Conservation (phyloP, 75 land plant species). For the Selaginella tamariscina region DNA sequence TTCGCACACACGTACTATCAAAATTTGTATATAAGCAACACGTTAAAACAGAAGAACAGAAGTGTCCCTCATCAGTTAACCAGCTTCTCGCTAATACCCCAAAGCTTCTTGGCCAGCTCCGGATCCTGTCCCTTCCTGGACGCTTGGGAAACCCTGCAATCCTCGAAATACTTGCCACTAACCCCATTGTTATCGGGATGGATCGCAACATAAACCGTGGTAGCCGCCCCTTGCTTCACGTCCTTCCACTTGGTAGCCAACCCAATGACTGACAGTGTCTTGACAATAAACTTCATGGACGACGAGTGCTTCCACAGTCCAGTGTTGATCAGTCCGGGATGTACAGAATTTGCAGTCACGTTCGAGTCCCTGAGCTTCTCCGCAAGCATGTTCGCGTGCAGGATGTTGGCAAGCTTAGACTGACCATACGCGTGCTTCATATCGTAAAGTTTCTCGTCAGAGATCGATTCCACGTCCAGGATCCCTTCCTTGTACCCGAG, state of each 20-base stretch:
- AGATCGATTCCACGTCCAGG: constrained; percentile 33
- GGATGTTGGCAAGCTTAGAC: constrained; percentile 65
- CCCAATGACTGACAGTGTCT: too few species aligned
- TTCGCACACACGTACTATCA: too few species aligned
- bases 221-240: constrained; percentile 3
- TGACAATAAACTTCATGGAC: neutral
- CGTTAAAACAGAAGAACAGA: too few species aligned
- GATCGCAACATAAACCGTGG: neutral
- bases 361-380: constrained; percentile 22
- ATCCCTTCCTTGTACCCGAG: constrained; percentile 36
- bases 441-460: constrained; percentile 20
- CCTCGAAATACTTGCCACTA: constrained; percentile 1
- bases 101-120: constrained; percentile 1
- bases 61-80: too few species aligned
- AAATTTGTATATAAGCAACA: too few species aligned
- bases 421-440: constrained; percentile 56
- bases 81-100: neutral
- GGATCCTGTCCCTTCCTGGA: neutral
- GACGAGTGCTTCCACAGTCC: neutral
- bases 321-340: neutral
- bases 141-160: neutral
- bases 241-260: neutral
- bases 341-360: neutral
- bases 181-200: neutral
- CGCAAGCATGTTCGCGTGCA: constrained; percentile 62